phyloP scores from a whole-genome alignment of 2,329 filamentous ascomycete genomes.

The Penicillium rolfsii region DNA sequence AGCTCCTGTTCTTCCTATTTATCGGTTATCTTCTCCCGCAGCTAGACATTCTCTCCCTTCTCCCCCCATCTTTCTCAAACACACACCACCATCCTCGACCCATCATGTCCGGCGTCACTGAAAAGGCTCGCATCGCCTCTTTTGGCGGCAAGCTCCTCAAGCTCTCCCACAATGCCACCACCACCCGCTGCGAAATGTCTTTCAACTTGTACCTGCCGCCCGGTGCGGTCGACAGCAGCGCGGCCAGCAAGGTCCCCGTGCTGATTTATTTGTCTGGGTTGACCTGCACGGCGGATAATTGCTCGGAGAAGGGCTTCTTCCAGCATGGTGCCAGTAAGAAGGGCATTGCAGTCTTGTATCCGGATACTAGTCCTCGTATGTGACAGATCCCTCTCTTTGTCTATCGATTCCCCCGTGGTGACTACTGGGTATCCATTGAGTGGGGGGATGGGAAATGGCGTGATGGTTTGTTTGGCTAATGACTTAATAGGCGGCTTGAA shows the following conservation, averaged over 20 bases:
- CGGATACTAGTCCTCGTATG: conserved; percentile 87
- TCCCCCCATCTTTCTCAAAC: background rate
- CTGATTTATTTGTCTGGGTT: conserved; percentile 92
- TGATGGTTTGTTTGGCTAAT: background rate
- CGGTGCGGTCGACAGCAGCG: conserved; percentile 63
- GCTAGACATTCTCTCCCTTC: conserved; percentile 3
- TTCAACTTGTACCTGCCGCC: conserved; percentile 91
- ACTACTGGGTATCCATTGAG: background rate
- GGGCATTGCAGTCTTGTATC: conserved; percentile 90
- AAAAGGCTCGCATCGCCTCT: conserved; percentile 82
- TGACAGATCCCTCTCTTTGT: conserved; percentile 11
- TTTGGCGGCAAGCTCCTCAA: conserved; percentile 96
- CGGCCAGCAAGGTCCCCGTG: conserved; percentile 71
- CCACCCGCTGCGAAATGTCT: conserved; percentile 85
- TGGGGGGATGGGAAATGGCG: background rate
- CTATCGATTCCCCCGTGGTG: too few relatives aligned
- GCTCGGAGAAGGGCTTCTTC: conserved; percentile 82
- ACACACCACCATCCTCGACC: background rate
- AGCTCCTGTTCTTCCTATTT: conserved; percentile 11
- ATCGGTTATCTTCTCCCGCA: conserved; percentile 12
- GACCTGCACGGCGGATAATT: conserved; percentile 88
- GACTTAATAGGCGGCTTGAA: conserved; percentile 64
- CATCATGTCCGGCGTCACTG: conserved; percentile 76
- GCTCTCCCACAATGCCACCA: conserved; percentile 79
- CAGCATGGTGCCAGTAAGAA: conserved; percentile 77